Percentiles rank a stretch among this genome's conserved stretches.
phyloP scores from a whole-genome alignment of 176 grass and related monocot species.

The Luzula sylvatica region DNA sequence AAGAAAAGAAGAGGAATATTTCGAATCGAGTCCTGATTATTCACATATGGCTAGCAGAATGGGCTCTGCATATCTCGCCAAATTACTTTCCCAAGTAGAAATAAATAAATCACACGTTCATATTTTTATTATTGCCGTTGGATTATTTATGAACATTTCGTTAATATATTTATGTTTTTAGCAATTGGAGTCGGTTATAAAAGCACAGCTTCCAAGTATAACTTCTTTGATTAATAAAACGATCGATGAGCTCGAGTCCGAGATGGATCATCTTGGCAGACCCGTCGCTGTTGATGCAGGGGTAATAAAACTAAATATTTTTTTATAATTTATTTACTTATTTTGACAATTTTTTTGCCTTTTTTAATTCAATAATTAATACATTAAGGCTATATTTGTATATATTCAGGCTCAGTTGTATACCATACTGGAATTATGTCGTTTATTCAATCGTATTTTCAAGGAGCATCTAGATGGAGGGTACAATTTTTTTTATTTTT shows the following conservation, averaged over 20 bases:
- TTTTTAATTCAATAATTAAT: slow-evolving; percentile 12
- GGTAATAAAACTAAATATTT: slow-evolving; percentile 20
- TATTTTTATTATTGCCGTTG: not conserved
- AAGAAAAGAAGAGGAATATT: slow-evolving; percentile 60
- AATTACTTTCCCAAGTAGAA: slow-evolving; percentile 66
- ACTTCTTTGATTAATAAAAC: slow-evolving; percentile 55
- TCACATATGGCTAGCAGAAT: slow-evolving; percentile 49
- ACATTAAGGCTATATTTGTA: not conserved
- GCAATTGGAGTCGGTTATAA: slow-evolving; percentile 68
- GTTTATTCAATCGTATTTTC: slow-evolving; percentile 58
- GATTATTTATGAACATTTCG: not conserved
- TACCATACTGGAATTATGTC: slow-evolving; percentile 61
- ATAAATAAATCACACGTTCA: not conserved
- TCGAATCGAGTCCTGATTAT: slow-evolving; percentile 64
- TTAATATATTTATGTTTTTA: slow-evolving; percentile 21
- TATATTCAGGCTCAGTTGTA: slow-evolving; percentile 52
- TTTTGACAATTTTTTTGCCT: not conserved
- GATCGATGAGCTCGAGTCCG: slow-evolving; percentile 62
- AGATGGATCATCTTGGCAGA: slow-evolving; percentile 51
- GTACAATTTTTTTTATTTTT: slow-evolving; percentile 17
- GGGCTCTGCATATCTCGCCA: slow-evolving; percentile 67
- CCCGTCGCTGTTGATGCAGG: slow-evolving; percentile 53
- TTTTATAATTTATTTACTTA: slow-evolving; percentile 9
- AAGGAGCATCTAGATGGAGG: slow-evolving; percentile 80
- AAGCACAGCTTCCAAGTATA: slow-evolving; percentile 55